Base-by-base conservation (phyloP, 192 early-diverging fungal genomes). In the Backusella macrospora region DNA sequence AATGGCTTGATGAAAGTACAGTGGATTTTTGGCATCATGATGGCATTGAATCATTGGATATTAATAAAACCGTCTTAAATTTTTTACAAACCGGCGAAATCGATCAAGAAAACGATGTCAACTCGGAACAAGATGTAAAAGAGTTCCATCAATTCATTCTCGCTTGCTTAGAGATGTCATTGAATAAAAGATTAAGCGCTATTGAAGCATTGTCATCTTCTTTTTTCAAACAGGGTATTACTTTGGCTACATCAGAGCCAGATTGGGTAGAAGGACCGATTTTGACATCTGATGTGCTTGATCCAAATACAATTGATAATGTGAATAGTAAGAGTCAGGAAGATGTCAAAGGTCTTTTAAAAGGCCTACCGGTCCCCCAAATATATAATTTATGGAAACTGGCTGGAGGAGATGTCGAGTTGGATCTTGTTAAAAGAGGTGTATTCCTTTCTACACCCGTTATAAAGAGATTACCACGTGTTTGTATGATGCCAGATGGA, bases 311-410 rank as follows among this genome's bases (percentile, higher is more conserved):
- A 7, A 77, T 80, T 49, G 74, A 80, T 47, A 29, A 29, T 34
- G 42, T 34, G 44, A 69, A 69, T 46, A 69, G 67, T 15, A 43
- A 40, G 8, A 66, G 65, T n/a, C 65, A 66, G 9, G 15, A 66
- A 14, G 65, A 66, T 39, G 18, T 8, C 39, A 38, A 18, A 12
- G 65, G 65, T 43, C 38, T 66, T 18, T 66, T 87, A 0, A 63
- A 72, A 40, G 81, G 82, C 9, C 72, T 90, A 6, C 84, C 86
- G 6, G 68, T 87, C 9, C 73, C 81, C 0, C 83, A 86, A 47
- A 78, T 90, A 12, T 90, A 87, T 66, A 80, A 91, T 68, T 79
- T 90, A 42, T 91, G 90, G 90, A 87, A 83, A 49, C 43, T 91
- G 21, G 87, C 89, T 6, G 90, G 90, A 3, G 90, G 90, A 18